Evolutionary conservation across 2,329 filamentous ascomycete genomes (phyloP).

Genomic region (Aspergillus sp.): DNA sequence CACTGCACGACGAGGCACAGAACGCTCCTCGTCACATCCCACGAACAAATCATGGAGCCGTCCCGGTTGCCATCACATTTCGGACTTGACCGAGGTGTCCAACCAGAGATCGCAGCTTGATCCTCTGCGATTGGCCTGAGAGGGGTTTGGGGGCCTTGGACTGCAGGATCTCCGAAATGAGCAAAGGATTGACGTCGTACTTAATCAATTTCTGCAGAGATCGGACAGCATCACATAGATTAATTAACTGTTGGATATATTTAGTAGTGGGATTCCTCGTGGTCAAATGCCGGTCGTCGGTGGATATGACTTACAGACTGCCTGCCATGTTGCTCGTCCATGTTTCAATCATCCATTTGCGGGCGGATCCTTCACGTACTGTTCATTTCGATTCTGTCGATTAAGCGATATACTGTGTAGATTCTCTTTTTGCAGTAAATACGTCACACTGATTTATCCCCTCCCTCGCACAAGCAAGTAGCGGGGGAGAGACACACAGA

Average conservation of each 20-base stretch:
- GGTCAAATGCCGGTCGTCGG: neutral
- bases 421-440: too few relatives aligned
- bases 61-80: neutral
- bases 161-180: neutral
- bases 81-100: neutral
- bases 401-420: too few relatives aligned
- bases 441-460: neutral
- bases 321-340: neutral
- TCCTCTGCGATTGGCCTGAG: neutral
- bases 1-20: conserved; percentile 17
- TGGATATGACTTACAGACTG: neutral
- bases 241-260: neutral
- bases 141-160: neutral
- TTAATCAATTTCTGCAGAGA: neutral
- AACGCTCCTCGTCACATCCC: conserved; percentile 10
- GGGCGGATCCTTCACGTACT: too few relatives aligned
- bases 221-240: neutral
- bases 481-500: too few relatives aligned
- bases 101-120: neutral
- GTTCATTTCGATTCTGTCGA: neutral
- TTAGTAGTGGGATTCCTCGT: neutral
- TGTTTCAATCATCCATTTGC: neutral
- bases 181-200: neutral
- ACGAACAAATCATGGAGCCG: conserved; percentile 7
- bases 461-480: neutral